A percentile compares a stretch with the other conserved stretches of the same genome.
Conservation (phyloP, 2,329 filamentous ascomycete species). For the Pseudogymnoascus sp. region DNA sequence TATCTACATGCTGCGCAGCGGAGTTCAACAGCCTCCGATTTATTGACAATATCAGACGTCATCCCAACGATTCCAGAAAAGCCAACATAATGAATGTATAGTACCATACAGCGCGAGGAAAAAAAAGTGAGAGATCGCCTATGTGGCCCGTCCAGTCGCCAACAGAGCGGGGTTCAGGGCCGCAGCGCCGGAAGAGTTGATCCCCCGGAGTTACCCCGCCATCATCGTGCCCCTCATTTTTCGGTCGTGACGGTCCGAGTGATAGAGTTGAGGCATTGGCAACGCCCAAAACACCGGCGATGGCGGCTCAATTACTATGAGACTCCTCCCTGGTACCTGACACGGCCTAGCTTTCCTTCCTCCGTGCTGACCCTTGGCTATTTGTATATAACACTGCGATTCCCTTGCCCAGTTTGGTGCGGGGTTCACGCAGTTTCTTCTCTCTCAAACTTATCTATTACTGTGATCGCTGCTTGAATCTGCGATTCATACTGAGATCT, state of each 20-base stretch:
- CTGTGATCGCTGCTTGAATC: background rate
- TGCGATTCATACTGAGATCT: background rate
- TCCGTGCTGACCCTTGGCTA: background rate
- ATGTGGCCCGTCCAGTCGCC: background rate
- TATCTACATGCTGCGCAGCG: background rate
- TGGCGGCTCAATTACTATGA: background rate
- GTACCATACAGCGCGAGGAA: background rate
- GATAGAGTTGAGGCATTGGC: constrained; percentile 34
- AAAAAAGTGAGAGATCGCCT: background rate
- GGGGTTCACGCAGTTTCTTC: background rate
- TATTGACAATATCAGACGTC: constrained; percentile 4
- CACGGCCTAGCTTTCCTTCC: background rate
- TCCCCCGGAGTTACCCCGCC: constrained; percentile 1
- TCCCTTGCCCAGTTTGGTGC: background rate
- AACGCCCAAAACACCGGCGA: background rate
- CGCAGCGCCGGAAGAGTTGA: background rate
- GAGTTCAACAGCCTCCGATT: background rate
- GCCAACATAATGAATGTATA: background rate
- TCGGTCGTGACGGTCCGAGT: constrained; percentile 48
- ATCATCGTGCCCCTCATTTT: constrained; percentile 28
- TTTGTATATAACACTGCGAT: background rate
- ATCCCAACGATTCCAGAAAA: background rate
- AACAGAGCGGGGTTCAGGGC: background rate
- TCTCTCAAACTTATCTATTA: background rate
- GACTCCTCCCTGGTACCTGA: background rate